These are phyloP conservation scores for Pseudogymnoascus sp. DNA, from an alignment of 2,329 filamentous ascomycete genomes.

Conservation along the genomic window DNA sequence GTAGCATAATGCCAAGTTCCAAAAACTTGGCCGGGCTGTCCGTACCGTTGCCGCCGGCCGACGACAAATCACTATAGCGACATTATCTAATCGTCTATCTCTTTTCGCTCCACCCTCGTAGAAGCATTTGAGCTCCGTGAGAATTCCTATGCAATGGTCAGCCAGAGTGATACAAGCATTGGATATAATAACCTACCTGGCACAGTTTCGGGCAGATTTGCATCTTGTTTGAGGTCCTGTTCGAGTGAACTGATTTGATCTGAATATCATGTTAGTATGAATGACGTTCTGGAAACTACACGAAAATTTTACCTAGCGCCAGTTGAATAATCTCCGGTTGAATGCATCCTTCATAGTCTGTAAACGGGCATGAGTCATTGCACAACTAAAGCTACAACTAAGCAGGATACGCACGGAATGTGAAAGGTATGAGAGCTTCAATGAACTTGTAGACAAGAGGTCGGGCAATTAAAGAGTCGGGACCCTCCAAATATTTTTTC, in stretches of 20 bases:
- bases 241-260: neutral
- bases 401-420: neutral
- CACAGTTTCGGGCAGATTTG: neutral
- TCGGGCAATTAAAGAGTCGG: neutral
- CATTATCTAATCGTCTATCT: neutral
- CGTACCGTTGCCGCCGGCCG: neutral
- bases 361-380: neutral
- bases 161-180: neutral
- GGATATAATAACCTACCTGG: neutral
- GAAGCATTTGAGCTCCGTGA: neutral
- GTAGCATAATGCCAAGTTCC: neutral
- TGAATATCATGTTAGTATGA: neutral
- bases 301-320: neutral
- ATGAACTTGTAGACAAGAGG: neutral
- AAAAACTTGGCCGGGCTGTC: neutral
- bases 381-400: neutral
- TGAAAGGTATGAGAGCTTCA: neutral
- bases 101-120: neutral
- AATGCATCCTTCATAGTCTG: neutral
- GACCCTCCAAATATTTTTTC: neutral
- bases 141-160: neutral
- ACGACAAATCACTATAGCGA: neutral
- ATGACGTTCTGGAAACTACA: neutral
- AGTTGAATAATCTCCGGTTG: neutral
- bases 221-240: too few species aligned